Evolutionary conservation across 176 grass and related monocot genomes (phyloP).

Genomic region (Phragmites australis): DNA sequence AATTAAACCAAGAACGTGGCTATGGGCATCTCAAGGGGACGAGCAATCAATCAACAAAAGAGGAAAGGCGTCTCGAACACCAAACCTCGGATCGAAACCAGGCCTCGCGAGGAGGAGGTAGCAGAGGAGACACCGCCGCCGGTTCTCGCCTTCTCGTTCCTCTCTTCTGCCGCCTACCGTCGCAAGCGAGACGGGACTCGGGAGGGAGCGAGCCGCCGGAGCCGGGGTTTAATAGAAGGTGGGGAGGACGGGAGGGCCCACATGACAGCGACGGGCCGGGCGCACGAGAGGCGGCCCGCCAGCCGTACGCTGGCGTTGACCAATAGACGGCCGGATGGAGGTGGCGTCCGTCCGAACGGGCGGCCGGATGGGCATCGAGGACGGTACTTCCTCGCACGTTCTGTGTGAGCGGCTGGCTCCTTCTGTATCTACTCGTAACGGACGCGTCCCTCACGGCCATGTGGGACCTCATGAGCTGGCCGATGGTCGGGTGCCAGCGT

Average conservation of each 20-base stretch:
- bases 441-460: not conserved
- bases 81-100: not conserved
- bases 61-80: not conserved
- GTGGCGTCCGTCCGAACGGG: conserved; percentile 7
- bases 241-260: not conserved
- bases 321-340: conserved; percentile 19
- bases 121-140: not conserved
- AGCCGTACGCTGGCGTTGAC: not conserved
- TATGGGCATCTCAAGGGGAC: too few relatives aligned
- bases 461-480: not conserved
- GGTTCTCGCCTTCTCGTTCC: not conserved
- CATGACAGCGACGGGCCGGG: not conserved
- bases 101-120: not conserved
- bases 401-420: not conserved
- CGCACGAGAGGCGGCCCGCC: not conserved
- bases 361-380: not conserved
- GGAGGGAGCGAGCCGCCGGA: too few relatives aligned
- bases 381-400: not conserved
- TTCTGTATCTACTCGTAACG: too few relatives aligned
- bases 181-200: conserved; percentile 17
- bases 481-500: not conserved
- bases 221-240: not conserved
- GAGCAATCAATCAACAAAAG: not conserved
- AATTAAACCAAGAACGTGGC: not conserved
- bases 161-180: not conserved